Evolutionary conservation across 2,329 filamentous ascomycete genomes (phyloP), one percentile per base, ranked within the genome.

Genomic region (Fusarium phyllophilum): DNA sequence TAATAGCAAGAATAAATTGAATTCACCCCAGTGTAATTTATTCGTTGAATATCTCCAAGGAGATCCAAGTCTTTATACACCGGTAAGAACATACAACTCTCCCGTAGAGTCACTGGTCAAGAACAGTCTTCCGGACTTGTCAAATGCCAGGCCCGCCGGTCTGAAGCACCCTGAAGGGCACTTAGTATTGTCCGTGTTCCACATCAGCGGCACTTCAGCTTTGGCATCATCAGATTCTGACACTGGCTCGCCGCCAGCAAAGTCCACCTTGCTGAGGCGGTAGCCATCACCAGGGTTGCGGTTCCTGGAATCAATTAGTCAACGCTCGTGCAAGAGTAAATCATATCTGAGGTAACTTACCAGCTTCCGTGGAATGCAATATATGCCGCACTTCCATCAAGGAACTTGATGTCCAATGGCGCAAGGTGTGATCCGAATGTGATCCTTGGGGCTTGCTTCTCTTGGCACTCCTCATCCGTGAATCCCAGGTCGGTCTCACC

Each of bases 231-330:
- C 22, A 49, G 63, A 66, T 26, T 38, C 4, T 11, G 36, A 33
- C 5, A 57, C 36, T 14, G 63, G 63, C 2, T 66, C 24, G 8
- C 63, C 61, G 5, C 49, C n/a, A 12, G 36, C 18, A 38, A 66
- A 66, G 14, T 44, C 49, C 22, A 66, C 63, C 18, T 66, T 66
- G 22, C 63, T 66, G 3, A 66, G 34, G 5, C 63, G 63, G 10
- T 66, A 66, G 6, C 63, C 63, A 33, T 66, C 63, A 7, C 63
- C 63, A 2, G 63, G 63, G 12, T 66, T 66, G 4, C 63, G 60
- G 6, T 66, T 66, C 63, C 63, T 66, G 12, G 2, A 24, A 8
- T n/a, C 1, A 20, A 4, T 63, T 48, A 60, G 60, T 1, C 1
- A 13, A 9, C 3, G 29, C 10, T 54, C 0, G 0, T 34, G 3